phyloP scores from a whole-genome alignment of 2,329 filamentous ascomycete species.

The Ascochyta fabae region DNA sequence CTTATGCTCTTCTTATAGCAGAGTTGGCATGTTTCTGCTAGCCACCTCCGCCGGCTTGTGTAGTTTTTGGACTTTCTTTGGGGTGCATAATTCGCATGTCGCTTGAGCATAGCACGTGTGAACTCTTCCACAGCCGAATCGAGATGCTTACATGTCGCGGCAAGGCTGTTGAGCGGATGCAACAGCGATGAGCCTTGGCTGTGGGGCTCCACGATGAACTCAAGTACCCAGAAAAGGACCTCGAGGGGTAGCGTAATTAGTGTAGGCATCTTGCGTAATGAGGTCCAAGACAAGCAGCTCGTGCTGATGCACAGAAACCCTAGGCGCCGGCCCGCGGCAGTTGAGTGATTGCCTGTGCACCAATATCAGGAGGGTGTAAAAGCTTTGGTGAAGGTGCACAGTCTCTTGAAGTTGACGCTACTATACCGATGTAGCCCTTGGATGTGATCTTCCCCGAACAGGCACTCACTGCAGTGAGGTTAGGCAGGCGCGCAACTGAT shows the following conservation, averaged over 20 bases:
- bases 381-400: neutral
- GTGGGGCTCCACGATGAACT: conserved; percentile 20
- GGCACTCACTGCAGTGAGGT: neutral
- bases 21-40: conserved; percentile 34
- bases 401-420: neutral
- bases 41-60: conserved; percentile 34
- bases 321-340: neutral
- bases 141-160: conserved; percentile 33
- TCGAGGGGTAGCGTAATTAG: conserved; percentile 37
- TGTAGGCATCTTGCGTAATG: conserved; percentile 13
- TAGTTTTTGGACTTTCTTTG: conserved; percentile 22
- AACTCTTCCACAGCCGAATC: conserved; percentile 39
- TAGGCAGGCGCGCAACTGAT: neutral
- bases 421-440: neutral
- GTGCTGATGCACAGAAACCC: neutral
- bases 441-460: neutral
- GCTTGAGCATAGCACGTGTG: conserved; percentile 34
- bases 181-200: neutral
- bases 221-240: conserved; percentile 38
- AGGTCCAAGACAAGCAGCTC: neutral
- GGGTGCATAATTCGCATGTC: conserved; percentile 26
- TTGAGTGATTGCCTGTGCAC: neutral
- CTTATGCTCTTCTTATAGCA: conserved; percentile 36
- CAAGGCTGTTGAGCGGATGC: conserved; percentile 34
- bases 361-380: neutral